Evolutionary conservation across 306 rosid genomes (phyloP), one percentile per base, ranked within the genome.

Genomic region (Glycine latifolia): DNA sequence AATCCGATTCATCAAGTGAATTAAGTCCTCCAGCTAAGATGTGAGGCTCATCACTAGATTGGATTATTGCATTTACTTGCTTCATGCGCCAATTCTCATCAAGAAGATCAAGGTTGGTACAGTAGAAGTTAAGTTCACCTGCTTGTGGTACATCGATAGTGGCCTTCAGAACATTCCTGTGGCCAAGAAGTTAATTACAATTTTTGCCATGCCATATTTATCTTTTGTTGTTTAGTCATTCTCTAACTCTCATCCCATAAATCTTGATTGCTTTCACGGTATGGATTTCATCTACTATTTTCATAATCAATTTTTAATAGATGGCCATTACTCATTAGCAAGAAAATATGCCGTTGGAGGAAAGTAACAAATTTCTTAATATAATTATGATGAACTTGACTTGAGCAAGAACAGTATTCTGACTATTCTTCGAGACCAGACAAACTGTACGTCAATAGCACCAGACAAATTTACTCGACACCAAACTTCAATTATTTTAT

Each of bases 21-120:
- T 96, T 96, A 53, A 96, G 94, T 43, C 91, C 97, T 76, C 99
- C 99, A 10, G 90, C 91, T 82, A 96, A 87, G 72, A 96, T 92
- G 79, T 96, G 97, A 67, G 97, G 92, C 67, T 89, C 94, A 37
- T 86, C 87, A 43, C 79, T 89, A 2, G 94, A 86, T 86, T 94
- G 90, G 63, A 96, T 91, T 77, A 93, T 96, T 53, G 97, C 87
- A 56, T 93, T 89, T n/a, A 96, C 87, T 88, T 93, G 99, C 86
- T 88, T 96, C 99, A 96, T 96, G 26, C 99, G 68, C 99, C 98
- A 96, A 76, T 88, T 89, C 85, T 96, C 99, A 62, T 93, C 91
- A 7, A 95, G 98, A 82, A 93, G 99, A 87, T 95, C 98, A 67
- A 95, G 97, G 85, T 90, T 97, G 5, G 99, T 95, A 50, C 99